A percentile compares a stretch with the other conserved stretches of the same genome.
phyloP scores from a whole-genome alignment of 2,329 filamentous ascomycete genomes.

The Calonectria hongkongensis region DNA sequence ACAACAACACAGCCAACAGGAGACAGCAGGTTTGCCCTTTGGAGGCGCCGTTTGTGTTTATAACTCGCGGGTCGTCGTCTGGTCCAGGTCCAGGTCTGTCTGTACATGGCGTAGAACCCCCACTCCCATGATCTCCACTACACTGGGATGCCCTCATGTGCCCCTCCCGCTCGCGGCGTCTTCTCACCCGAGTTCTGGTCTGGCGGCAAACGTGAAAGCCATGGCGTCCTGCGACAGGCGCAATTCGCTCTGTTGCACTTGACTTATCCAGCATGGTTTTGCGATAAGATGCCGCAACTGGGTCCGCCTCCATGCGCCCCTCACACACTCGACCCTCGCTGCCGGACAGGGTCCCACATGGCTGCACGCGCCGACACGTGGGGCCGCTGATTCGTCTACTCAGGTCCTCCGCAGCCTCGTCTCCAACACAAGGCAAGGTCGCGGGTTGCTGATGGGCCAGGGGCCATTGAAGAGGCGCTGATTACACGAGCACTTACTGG shows the following conservation, averaged over 20 bases:
- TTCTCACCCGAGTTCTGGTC: constrained; percentile 10
- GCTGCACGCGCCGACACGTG: constrained; percentile 52
- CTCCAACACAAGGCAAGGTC: neutral
- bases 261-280: constrained; percentile 43
- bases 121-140: constrained; percentile 6
- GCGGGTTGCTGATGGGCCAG: neutral
- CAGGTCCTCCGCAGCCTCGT: neutral
- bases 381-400: constrained; percentile 55
- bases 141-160: constrained; percentile 30
- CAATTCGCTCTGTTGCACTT: constrained; percentile 44
- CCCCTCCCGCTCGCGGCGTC: constrained; percentile 33
- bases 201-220: constrained; percentile 45
- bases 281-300: constrained; percentile 25
- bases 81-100: constrained; percentile 4
- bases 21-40: neutral
- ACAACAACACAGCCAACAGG: neutral
- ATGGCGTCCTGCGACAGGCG: constrained; percentile 38
- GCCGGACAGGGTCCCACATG: constrained; percentile 36
- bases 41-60: constrained; percentile 36
- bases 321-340: constrained; percentile 12
- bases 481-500: constrained; percentile 8
- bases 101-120: constrained; percentile 10
- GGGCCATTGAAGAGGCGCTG: neutral
- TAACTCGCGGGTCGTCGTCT: constrained; percentile 22
- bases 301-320: constrained; percentile 38